Conservation (phyloP, 257 asterid genomes). For the Anisodus acutangulus region DNA sequence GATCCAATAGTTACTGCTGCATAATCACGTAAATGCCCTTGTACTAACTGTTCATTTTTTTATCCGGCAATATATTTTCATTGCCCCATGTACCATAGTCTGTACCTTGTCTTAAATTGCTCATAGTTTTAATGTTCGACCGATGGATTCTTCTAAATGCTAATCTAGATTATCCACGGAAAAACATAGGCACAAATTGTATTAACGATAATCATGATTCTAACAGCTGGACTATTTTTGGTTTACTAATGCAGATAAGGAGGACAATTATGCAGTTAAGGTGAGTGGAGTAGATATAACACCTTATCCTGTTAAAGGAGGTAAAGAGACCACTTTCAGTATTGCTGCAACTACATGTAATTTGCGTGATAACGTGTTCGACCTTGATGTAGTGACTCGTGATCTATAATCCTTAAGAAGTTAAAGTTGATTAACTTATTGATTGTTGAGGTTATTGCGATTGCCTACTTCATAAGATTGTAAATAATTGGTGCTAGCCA, state of each 20-base stretch:
- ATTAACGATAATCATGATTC: not conserved
- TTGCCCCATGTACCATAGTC: not conserved
- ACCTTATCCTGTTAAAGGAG: slow-evolving; percentile 48
- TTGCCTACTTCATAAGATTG: not conserved
- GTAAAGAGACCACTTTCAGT: slow-evolving; percentile 42
- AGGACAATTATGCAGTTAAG: slow-evolving; percentile 43
- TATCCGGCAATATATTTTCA: not conserved
- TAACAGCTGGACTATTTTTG: not conserved
- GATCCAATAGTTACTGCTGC: not conserved
- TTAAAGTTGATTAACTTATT: not conserved
- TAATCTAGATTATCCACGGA: not conserved
- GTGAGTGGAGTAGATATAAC: slow-evolving; percentile 50
- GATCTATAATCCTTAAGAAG: not conserved
- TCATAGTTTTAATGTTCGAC: not conserved
- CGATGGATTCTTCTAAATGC: not conserved
- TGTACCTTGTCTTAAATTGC: not conserved
- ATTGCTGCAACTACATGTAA: slow-evolving; percentile 45
- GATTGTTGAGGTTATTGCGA: not conserved
- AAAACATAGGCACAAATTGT: not conserved
- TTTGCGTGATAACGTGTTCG: too few species aligned
- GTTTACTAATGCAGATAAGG: slow-evolving; percentile 36
- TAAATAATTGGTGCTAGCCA: not conserved
- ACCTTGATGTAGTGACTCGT: not conserved
- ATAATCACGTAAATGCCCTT: not conserved
- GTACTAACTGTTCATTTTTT: not conserved